Evolutionary conservation across 78 protist genomes (phyloP), one percentile per base, ranked within the genome.

Genomic region (Guillardia theta): DNA sequence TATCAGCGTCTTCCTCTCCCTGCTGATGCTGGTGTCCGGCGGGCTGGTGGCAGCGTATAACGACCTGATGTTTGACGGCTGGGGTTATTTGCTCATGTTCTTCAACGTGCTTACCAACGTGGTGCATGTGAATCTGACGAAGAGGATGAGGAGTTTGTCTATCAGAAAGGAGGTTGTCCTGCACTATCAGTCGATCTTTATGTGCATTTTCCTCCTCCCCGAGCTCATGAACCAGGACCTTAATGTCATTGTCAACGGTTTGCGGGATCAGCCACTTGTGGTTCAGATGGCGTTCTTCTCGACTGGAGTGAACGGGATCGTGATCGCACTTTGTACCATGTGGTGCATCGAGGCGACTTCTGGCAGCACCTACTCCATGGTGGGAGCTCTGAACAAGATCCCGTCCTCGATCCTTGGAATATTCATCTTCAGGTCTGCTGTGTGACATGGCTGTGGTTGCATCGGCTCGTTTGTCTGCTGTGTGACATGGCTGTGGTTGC

Each of bases 301-400:
- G 27, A 58, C 70, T 9, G 70, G 70, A 24, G 6, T 58, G 39
- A 58, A 58, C 70, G 70, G 70, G 70, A 33, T 70, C 83, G 22
- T 70, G 46, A 70, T 70, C 36, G 83, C 83, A 43, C 83, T 70
- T 36, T 70, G 83, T 43, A 22, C 83, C 21, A 70, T 70, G 83
- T 70, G 83, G 83, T 24, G 45, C 83, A 70, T 70, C 41, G 83
- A 70, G 36, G 83, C 83, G 83, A 70, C 83, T 12, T 70, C 83
- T 1, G 83, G 83, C 22, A 22, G 36, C 83, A 70, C 83, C 41
- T 70, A 70, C 83, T 70, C 83, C 21, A 70, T 70, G 83, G 83
- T 70, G 36, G 83, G 83, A 4, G 83, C 83, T 12, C 83, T 70
- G 41, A 70, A 24, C 41, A 70, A 70, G 41, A 70, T 70, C 83